Conservation (phyloP, 1,139 yeast genomes). For the Debaryomyces sp. region DNA sequence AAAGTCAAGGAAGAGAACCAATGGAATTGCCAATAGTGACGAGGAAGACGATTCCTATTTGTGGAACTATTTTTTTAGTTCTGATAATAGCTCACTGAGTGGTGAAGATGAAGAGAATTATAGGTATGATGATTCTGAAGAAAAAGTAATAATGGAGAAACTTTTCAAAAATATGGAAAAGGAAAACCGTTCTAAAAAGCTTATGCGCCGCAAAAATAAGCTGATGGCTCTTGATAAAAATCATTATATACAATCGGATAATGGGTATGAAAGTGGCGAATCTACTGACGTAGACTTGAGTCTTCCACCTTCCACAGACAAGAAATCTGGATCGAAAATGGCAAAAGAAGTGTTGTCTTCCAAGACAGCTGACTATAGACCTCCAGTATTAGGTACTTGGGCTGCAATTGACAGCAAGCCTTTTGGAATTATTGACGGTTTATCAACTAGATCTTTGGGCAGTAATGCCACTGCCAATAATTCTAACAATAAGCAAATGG, state of each 20-base stretch:
- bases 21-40: slow-evolving; percentile 31
- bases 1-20: slow-evolving; percentile 15
- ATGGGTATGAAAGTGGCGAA: slow-evolving; percentile 62
- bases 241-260: slow-evolving; percentile 19
- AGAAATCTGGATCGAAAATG: slow-evolving; percentile 66
- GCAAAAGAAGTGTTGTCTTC: slow-evolving; percentile 90
- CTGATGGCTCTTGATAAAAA: slow-evolving; percentile 18
- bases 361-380: slow-evolving; percentile 80
- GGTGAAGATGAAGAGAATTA: slow-evolving; percentile 34
- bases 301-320: slow-evolving; percentile 59
- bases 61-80: slow-evolving; percentile 58
- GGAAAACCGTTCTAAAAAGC: slow-evolving; percentile 10
- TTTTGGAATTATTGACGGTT: slow-evolving; percentile 91
- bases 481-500: slow-evolving; percentile 10
- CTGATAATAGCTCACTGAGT: slow-evolving; percentile 40
- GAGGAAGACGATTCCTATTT: slow-evolving; percentile 57
- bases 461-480: slow-evolving; percentile 4
- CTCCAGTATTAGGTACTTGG: slow-evolving; percentile 95
- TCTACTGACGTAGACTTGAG: slow-evolving; percentile 89
- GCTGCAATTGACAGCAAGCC: slow-evolving; percentile 77
- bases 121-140: slow-evolving; percentile 16
- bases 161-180: slow-evolving; percentile 23
- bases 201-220: slow-evolving; percentile 16
- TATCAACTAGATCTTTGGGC: slow-evolving; percentile 75
- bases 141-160: slow-evolving; percentile 12